Evolutionary conservation across 2,329 filamentous ascomycete species (phyloP).

Genomic region (Canariomyces notabilis): DNA sequence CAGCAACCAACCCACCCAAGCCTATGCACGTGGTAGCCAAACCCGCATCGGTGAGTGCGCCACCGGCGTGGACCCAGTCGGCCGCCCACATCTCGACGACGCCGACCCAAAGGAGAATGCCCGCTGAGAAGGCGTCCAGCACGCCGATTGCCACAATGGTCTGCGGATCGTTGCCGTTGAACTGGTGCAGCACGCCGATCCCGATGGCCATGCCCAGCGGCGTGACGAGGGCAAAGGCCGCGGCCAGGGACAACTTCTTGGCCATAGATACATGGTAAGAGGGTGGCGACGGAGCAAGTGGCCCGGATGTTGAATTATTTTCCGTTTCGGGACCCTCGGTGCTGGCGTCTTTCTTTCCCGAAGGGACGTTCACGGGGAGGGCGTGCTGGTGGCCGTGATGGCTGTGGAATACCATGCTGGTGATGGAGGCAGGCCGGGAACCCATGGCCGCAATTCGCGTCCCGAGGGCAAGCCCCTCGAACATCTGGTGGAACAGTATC

Average conservation of each 20-base stretch:
- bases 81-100: constrained; percentile 72
- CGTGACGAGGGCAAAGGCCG: constrained; percentile 62
- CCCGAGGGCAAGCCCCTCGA: constrained; percentile 70
- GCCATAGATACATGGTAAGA: constrained; percentile 32
- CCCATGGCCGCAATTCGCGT: constrained; percentile 60
- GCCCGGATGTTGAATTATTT: too few species aligned
- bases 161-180: constrained; percentile 65
- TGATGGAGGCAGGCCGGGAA: constrained; percentile 47
- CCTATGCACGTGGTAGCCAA: constrained; percentile 44
- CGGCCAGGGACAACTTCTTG: constrained; percentile 57
- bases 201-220: constrained; percentile 76
- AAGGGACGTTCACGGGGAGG: not conserved
- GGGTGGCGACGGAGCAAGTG: too few species aligned
- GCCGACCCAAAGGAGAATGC: constrained; percentile 70
- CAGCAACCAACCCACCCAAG: constrained; percentile 49
- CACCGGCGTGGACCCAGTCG: constrained; percentile 62
- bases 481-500: constrained; percentile 72
- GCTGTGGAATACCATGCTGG: constrained; percentile 28
- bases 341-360: too few species aligned
- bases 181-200: constrained; percentile 61
- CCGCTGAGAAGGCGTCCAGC: constrained; percentile 65
- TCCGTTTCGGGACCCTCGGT: too few species aligned
- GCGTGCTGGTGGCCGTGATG: constrained; percentile 4
- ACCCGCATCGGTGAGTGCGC: constrained; percentile 47
- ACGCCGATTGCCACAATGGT: constrained; percentile 68